These are phyloP conservation scores for Phytophthora podocarpi DNA, from an alignment of 352 stramenopile genomes.

Conservation along the genomic window DNA sequence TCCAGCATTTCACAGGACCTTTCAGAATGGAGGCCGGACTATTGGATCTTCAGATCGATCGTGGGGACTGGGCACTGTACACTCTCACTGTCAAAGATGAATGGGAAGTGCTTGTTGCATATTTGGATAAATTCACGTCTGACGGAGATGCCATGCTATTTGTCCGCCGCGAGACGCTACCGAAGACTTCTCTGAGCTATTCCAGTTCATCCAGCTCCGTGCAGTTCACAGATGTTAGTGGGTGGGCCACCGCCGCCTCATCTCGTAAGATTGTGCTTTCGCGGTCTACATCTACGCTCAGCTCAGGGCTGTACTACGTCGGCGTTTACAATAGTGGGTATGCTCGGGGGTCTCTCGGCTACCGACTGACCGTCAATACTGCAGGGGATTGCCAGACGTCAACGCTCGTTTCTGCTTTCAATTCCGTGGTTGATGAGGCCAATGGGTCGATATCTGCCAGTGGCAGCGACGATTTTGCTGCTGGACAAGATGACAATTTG, in stretches of 20 bases:
- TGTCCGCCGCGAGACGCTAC: constrained; percentile 67
- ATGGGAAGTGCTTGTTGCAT: constrained; percentile 66
- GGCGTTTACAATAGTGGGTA: constrained; percentile 79
- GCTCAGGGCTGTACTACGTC: constrained; percentile 77
- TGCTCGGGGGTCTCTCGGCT: constrained; percentile 50
- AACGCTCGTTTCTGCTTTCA: constrained; percentile 17
- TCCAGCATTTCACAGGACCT: constrained; percentile 55
- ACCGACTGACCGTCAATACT: constrained; percentile 58
- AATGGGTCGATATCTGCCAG: constrained; percentile 11
- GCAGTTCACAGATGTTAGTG: constrained; percentile 58
- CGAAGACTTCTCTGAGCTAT: constrained; percentile 19
- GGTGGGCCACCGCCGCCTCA: constrained; percentile 46
- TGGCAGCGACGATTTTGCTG: not conserved
- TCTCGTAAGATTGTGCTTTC: constrained; percentile 64
- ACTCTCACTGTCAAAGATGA: constrained; percentile 58
- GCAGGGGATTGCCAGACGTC: constrained; percentile 45
- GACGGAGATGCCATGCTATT: constrained; percentile 81
- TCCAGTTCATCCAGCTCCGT: constrained; percentile 42
- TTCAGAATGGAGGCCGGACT: constrained; percentile 49
- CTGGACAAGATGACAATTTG: constrained; percentile 16
- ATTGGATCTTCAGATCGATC: constrained; percentile 48
- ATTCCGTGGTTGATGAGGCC: constrained; percentile 9
- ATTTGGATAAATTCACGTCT: constrained; percentile 35
- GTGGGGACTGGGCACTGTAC: constrained; percentile 66
- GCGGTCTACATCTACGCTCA: constrained; percentile 65